Base-by-base conservation (phyloP, 176 grass and related monocot species). In the Cymbopogon citratus region DNA sequence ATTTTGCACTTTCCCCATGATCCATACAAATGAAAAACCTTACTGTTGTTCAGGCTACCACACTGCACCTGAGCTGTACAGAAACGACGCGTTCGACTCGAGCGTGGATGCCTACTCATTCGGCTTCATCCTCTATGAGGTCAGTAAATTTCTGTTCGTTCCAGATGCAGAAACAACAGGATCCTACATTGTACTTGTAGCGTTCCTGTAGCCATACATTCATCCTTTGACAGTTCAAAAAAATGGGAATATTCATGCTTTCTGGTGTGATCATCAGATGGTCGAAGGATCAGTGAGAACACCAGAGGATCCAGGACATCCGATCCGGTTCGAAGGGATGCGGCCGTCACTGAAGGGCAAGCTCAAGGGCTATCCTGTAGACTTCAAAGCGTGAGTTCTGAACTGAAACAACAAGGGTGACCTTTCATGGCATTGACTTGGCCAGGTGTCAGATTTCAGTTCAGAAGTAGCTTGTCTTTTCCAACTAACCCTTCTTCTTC, bases 91-190 rank as follows among this genome's bases (percentile, higher is more conserved):
- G 5, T 95, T 99, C 31, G 91, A 95, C 44, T 71, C 59, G 25
- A 95, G 90, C 40, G 91, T 99, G 1, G 97, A 99, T 26, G 83
- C 87, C 23, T 99, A 89, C 39, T 89, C 97, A 16, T 99, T 99
- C 61, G 91, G 97, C 66, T 90, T 99, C 46, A 93, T 99, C 83
- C 80, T 99, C 9, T 95, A 95, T 11, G 97, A 99, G 97, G 95
- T 94, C 78, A 40, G 29, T 76, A 69, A 12, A 39, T 38, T 10
- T 48, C 11, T 61, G 35, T 51, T 57, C 25, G 18, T 60, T 56
- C 39, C 12, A 73, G 39, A 11, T 59, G 79, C 70, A 74, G 15
- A 63, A 29, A 9, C 14, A 25, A 39, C 21, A 45, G n/a, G n/a
- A n/a, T n/a, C n/a, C n/a, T n/a, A n/a, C n/a, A n/a, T n/a, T n/a